A percentile compares a stretch with the other conserved stretches of the same genome.
phyloP scores from a whole-genome alignment of 2,329 filamentous ascomycete genomes.

The Cytospora piceicola region DNA sequence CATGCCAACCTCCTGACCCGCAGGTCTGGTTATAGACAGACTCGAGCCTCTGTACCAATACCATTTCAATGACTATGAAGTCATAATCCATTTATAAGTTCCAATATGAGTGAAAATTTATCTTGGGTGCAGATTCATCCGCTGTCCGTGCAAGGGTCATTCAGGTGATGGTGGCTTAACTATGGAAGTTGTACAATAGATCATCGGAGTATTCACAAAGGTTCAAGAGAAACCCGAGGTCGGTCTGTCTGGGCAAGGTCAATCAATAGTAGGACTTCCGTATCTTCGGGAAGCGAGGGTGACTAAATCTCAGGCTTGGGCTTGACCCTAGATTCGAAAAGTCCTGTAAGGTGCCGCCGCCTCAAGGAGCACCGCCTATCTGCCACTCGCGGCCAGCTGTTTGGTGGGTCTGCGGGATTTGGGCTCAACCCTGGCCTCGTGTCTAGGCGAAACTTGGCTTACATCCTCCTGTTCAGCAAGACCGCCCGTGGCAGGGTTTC shows the following conservation, averaged over 20 bases:
- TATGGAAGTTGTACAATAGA: no score
- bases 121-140: not conserved
- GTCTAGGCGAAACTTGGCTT: not conserved
- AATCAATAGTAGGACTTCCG: not conserved
- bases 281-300: no score
- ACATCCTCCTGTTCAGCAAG: not conserved
- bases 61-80: slow-evolving; percentile 17
- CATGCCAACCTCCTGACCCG: not conserved
- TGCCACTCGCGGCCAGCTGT: not conserved
- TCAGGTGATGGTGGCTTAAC: not conserved
- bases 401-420: not conserved
- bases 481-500: not conserved
- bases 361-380: not conserved
- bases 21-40: not conserved
- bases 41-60: slow-evolving; percentile 22
- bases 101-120: not conserved
- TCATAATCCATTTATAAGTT: not conserved
- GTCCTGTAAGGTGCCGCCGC: not conserved
- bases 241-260: not conserved
- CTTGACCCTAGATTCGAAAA: not conserved
- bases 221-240: not conserved
- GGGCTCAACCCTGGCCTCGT: not conserved
- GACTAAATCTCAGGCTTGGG: no score
- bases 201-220: no score
- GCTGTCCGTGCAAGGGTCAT: not conserved